Evolutionary conservation across 2,329 filamentous ascomycete genomes (phyloP).

Genomic region (Fusarium sp.): DNA sequence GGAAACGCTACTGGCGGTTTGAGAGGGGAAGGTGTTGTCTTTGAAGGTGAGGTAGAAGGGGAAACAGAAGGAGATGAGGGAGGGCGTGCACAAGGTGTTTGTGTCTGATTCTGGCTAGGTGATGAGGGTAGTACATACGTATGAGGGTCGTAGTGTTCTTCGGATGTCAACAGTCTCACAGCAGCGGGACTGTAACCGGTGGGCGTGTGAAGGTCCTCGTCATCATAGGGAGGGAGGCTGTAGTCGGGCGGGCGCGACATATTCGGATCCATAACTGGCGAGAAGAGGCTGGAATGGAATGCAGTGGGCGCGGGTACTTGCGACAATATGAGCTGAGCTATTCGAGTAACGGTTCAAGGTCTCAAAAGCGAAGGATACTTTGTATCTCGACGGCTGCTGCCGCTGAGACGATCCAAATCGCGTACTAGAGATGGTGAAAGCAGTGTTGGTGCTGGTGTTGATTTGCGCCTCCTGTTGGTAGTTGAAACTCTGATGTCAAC

Average conservation of each 20-base stretch:
- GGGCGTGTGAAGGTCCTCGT: constrained; percentile 56
- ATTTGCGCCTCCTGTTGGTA: constrained; percentile 3
- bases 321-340: constrained; percentile 17
- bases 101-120: constrained; percentile 19
- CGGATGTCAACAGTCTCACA: constrained; percentile 69
- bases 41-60: constrained; percentile 12
- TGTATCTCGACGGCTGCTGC: constrained; percentile 32
- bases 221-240: constrained; percentile 63
- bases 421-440: neutral
- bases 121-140: constrained; percentile 60
- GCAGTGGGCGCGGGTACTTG: constrained; percentile 32
- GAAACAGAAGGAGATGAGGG: constrained; percentile 1
- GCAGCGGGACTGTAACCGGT: constrained; percentile 59
- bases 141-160: constrained; percentile 60
- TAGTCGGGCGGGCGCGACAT: constrained; percentile 65
- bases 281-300: constrained; percentile 46
- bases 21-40: constrained; percentile 15
- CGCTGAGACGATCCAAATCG: constrained; percentile 14
- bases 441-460: constrained; percentile 6
- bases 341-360: constrained; percentile 11
- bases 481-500: constrained; percentile 22
- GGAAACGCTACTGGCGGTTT: constrained; percentile 27
- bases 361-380: constrained; percentile 5
- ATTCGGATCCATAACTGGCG: constrained; percentile 57
- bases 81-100: constrained; percentile 2